Evolutionary conservation across 2,329 filamentous ascomycete genomes (phyloP).

Genomic region (Aureobasidium sp.): DNA sequence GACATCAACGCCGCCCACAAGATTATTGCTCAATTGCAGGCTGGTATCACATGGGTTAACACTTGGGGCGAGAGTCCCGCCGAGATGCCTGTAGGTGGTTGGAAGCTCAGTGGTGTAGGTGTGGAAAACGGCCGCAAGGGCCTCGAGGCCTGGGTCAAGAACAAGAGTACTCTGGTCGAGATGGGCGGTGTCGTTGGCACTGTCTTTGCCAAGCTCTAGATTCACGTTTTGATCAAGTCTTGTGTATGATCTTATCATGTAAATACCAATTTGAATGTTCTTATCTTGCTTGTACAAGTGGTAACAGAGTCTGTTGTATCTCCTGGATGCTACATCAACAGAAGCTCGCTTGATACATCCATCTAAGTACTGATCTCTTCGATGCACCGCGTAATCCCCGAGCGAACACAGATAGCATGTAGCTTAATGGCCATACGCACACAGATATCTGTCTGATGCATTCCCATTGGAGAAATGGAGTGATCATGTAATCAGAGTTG

Average conservation of each 20-base stretch:
- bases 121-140: conserved; percentile 79
- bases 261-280: background rate
- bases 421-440: too few species aligned
- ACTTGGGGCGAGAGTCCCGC: conserved; percentile 89
- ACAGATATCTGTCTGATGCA: too few species aligned
- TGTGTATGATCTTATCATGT: background rate
- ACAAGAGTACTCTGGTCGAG: conserved; percentile 83
- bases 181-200: conserved; percentile 64
- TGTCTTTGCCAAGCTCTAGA: conserved; percentile 60
- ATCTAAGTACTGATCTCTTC: too few species aligned
- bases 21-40: conserved; percentile 64
- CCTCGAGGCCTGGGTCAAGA: conserved; percentile 73
- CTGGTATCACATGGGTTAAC: conserved; percentile 88
- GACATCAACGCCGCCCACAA: conserved; percentile 68
- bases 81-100: conserved; percentile 87
- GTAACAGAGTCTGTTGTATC: background rate
- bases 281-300: background rate
- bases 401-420: too few species aligned
- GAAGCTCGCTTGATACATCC: too few species aligned
- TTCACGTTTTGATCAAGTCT: background rate
- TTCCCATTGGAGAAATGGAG: too few species aligned
- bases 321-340: too few species aligned
- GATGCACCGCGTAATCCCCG: too few species aligned
- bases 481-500: too few species aligned
- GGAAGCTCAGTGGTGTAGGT: conserved; percentile 84